Evolutionary conservation across 2,329 filamentous ascomycete species (phyloP).

Genomic region (Lachnellula occidentalis): DNA sequence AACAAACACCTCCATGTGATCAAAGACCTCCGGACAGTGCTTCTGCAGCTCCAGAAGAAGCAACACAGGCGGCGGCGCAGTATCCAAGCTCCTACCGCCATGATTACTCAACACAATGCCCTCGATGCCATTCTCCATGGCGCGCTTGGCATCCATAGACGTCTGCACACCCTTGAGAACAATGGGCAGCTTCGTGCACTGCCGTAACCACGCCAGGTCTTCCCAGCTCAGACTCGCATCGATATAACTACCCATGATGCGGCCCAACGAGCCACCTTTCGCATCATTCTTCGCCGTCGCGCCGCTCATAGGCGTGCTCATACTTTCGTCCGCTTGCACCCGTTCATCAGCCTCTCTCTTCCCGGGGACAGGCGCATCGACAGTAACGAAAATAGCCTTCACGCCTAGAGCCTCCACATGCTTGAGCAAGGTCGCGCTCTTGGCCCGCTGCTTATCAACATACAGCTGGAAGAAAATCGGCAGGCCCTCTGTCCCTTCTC

Average conservation of each 20-base stretch:
- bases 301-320: constrained; percentile 45
- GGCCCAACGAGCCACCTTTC: constrained; percentile 49
- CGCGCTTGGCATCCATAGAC: constrained; percentile 55
- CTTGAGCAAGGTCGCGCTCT: constrained; percentile 45
- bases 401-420: constrained; percentile 42
- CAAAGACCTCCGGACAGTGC: constrained; percentile 55
- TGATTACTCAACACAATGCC: constrained; percentile 68
- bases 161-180: constrained; percentile 68
- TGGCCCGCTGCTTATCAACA: constrained; percentile 49
- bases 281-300: constrained; percentile 44
- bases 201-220: constrained; percentile 61
- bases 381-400: constrained; percentile 51
- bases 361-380: constrained; percentile 51
- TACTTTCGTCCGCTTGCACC: constrained; percentile 40
- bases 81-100: constrained; percentile 54
- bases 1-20: constrained; percentile 54
- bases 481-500: neutral
- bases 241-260: constrained; percentile 52
- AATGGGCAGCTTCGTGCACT: constrained; percentile 49
- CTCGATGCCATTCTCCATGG: constrained; percentile 55
- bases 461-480: constrained; percentile 55
- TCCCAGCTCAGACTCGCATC: constrained; percentile 56
- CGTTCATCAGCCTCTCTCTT: constrained; percentile 47
- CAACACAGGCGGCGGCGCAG: constrained; percentile 48
- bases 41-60: constrained; percentile 58